phyloP scores from a whole-genome alignment of 2,329 filamentous ascomycete genomes.

The Arachnopeziza araneosa region DNA sequence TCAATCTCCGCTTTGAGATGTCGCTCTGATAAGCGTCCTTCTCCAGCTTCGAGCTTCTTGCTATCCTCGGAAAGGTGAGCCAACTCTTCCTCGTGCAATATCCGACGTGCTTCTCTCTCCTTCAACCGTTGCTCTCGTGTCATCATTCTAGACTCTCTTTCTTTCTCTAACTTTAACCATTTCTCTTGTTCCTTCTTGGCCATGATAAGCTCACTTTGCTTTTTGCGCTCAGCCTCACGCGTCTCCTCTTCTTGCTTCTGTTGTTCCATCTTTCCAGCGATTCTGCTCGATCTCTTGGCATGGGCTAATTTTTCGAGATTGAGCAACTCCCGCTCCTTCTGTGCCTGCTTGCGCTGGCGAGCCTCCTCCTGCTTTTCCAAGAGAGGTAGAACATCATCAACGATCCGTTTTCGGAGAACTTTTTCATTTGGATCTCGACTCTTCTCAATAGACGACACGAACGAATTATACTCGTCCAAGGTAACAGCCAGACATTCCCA shows the following conservation, averaged over 20 bases:
- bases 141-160: constrained; percentile 72
- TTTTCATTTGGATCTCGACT: constrained; percentile 84
- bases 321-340: constrained; percentile 71
- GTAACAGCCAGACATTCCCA: constrained; percentile 92
- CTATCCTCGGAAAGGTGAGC: constrained; percentile 72
- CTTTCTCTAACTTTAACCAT: constrained; percentile 55
- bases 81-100: constrained; percentile 80
- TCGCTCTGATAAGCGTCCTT: constrained; percentile 67
- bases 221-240: constrained; percentile 64
- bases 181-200: constrained; percentile 63
- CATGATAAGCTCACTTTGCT: constrained; percentile 56
- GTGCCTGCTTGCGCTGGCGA: constrained; percentile 62
- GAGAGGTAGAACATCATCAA: constrained; percentile 75
- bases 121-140: constrained; percentile 81
- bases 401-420: constrained; percentile 63
- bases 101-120: constrained; percentile 77
- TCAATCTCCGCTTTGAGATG: constrained; percentile 79
- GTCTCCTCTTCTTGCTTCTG: constrained; percentile 68
- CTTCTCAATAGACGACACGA: constrained; percentile 66
- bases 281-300: constrained; percentile 86
- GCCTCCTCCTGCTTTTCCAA: constrained; percentile 74
- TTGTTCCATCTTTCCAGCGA: constrained; percentile 75
- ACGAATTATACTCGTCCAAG: constrained; percentile 66
- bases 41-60: constrained; percentile 49
- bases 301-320: constrained; percentile 84